Percentiles rank a stretch among this genome's conserved stretches.
phyloP scores from a whole-genome alignment of 1,139 yeast genomes.

The Suhomyces taliae region DNA sequence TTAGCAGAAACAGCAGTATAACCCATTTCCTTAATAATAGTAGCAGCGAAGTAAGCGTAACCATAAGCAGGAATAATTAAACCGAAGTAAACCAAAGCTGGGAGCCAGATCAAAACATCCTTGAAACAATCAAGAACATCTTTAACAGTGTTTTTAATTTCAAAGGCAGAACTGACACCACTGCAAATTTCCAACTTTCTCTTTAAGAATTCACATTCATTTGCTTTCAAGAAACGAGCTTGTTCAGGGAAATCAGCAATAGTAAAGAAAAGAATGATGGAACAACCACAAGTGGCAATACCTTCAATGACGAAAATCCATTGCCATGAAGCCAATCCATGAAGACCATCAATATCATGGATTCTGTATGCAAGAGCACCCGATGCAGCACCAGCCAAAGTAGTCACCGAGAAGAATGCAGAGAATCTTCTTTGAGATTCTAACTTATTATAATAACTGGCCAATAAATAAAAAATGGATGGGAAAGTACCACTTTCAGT shows the following conservation, averaged over 20 bases:
- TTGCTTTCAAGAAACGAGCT: conserved; percentile 49
- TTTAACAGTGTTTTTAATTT: conserved; percentile 40
- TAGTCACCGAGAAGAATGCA: conserved; percentile 55
- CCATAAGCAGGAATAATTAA: conserved; percentile 68
- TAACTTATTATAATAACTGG: conserved; percentile 53
- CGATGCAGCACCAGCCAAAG: conserved; percentile 43
- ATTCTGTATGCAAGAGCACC: conserved; percentile 47
- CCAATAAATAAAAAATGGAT: conserved; percentile 65
- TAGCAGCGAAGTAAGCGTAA: conserved; percentile 69
- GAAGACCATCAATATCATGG: conserved; percentile 37
- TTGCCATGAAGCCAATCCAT: conserved; percentile 58
- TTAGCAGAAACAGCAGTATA: conserved; percentile 64
- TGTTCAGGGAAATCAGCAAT: conserved; percentile 65
- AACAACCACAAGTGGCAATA: conserved; percentile 60
- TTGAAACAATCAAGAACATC: conserved; percentile 48
- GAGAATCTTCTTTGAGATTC: conserved; percentile 72
- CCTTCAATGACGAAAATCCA: conserved; percentile 79
- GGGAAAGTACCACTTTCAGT: conserved; percentile 74
- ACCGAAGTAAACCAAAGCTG: conserved; percentile 63
- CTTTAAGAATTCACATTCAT: conserved; percentile 51
- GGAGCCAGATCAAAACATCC: conserved; percentile 50
- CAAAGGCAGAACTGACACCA: conserved; percentile 56
- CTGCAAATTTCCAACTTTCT: conserved; percentile 53
- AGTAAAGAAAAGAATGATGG: conserved; percentile 57
- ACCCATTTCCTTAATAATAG: conserved; percentile 58